Evolutionary conservation across 345 rosid genomes (phyloP), one percentile per base, ranked within the genome.

Genomic region (Luvunga scandens): DNA sequence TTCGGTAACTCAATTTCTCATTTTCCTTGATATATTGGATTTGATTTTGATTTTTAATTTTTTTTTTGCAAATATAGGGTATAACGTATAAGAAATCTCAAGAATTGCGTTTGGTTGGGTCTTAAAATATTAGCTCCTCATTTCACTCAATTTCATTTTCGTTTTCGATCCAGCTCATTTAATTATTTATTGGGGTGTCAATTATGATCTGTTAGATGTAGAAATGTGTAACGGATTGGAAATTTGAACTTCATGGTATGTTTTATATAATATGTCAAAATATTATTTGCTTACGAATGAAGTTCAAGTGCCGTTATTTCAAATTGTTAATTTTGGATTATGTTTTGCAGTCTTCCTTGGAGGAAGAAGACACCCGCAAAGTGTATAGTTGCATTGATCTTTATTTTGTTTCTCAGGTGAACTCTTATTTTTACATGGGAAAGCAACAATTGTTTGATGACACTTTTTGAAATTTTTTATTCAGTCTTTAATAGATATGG

Each of bases 371-470:
- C 75, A 87, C 91, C 18, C 81, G 87, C 38, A 91, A 83, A 88
- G 78, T 74, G 4, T 86, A 81, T 73, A 93, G 98, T 76, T 95
- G 98, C 62, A 87, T 93, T 42, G 97, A 95, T 82, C 94, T 95
- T 56, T 95, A 87, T 81, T 95, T 95, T 80, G 98, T 92, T 79
- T 84, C 93, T 81, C 98, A 93, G 98, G 98, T 93, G 80, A 83
- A 80, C 18, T 61, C n/a, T 2, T 65, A 27, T 24, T 24, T 18
- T 72, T 72, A 2, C 31, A 33, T 8, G 22, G 31, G 9, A 34
- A 53, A 34, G 2, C 18, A 56, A 22, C 64, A n/a, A 21, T 74
- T 66, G 7, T 77, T 59, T 42, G 9, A 65, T 59, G 1, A 24
- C 42, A 27, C 77, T 63, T 39, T 9, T 67, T 60, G 34, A 39